Percentiles rank a stretch among this genome's conserved stretches.
phyloP scores from a whole-genome alignment of 192 early-diverging fungal genomes.

The Obelidium mucronatum region DNA sequence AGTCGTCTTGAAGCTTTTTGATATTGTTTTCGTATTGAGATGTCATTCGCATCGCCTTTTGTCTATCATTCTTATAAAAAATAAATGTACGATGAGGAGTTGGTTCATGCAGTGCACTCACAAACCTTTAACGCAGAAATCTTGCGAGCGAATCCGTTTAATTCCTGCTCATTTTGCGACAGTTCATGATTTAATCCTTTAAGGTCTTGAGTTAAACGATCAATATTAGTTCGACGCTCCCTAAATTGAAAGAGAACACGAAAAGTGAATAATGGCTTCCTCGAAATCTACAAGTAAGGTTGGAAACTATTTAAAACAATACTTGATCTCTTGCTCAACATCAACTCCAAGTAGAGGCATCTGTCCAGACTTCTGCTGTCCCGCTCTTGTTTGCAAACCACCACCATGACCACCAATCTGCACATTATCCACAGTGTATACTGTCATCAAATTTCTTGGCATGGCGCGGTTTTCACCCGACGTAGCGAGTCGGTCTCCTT shows the following conservation, averaged over 20 bases:
- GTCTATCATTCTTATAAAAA: not conserved
- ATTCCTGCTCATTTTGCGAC: not conserved
- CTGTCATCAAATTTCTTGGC: conserved; percentile 43
- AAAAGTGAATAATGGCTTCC: not conserved
- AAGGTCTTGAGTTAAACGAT: conserved; percentile 7
- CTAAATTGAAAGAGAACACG: not conserved
- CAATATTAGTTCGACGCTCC: conserved; percentile 2
- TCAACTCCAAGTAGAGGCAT: conserved; percentile 44
- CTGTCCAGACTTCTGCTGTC: conserved; percentile 24
- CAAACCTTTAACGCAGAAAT: not conserved
- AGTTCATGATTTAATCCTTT: not conserved
- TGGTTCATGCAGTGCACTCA: no score
- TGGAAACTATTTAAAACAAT: not conserved
- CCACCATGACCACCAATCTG: conserved; percentile 47
- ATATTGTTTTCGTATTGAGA: conserved; percentile 1
- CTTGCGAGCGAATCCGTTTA: not conserved
- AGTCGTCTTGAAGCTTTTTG: conserved; percentile 33
- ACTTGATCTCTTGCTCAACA: conserved; percentile 28
- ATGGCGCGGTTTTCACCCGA: conserved; percentile 16
- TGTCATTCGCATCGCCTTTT: not conserved
- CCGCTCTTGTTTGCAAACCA: conserved; percentile 39
- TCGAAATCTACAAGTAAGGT: no score
- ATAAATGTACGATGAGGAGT: no score
- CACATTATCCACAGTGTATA: conserved; percentile 51
- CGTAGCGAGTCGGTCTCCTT: conserved; percentile 47